Base-by-base conservation (phyloP, 176 grass and related monocot genomes). In the Juncus effusus region DNA sequence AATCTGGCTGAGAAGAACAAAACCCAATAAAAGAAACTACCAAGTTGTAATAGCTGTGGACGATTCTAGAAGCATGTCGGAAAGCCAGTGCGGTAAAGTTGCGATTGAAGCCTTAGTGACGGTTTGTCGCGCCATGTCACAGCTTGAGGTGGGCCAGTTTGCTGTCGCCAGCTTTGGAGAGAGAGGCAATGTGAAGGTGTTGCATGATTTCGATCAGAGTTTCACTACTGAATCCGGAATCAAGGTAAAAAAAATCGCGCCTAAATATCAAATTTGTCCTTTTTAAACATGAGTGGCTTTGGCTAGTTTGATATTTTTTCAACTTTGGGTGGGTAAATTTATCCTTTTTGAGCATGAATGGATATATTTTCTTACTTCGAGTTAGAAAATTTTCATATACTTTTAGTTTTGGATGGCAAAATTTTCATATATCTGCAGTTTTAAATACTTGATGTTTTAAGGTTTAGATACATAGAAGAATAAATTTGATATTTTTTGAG, bases 121-220 rank as follows among this genome's bases (percentile, higher is more conserved):
- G 15, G 82, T 97, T 59, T 97, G 93, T 60, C 66, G 85, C 65
- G 93, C 93, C 58, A 91, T 97, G 93, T 89, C 88, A 15, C 93
- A 92, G 45, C 85, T 97, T 66, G 93, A 97, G 72, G 82, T 92
- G 77, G 93, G 93, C 59, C 93, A 92, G 63, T 92, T 92, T 50
- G 82, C 93, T 56, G 88, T 97, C 77, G 82, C 82, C 42, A 97
- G 88, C 78, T 92, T 97, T 13, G 93, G 93, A 40, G 74, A 80
- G 70, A 89, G 83, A 49, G 93, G 93, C 42, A 97, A 92, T 61
- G 76, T 92, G 59, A 84, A 78, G 42, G 57, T 92, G 36, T 74
- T 97, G 7, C 85, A 97, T 84, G 88, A 97, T 84, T 97, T 97
- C 86, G 88, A 97, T 62, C 82, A 89, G 77, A 80, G 81, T 47